These are phyloP conservation scores for Starmerella bacillaris DNA, from an alignment of 805 yeast species.

Conservation along the genomic window DNA sequence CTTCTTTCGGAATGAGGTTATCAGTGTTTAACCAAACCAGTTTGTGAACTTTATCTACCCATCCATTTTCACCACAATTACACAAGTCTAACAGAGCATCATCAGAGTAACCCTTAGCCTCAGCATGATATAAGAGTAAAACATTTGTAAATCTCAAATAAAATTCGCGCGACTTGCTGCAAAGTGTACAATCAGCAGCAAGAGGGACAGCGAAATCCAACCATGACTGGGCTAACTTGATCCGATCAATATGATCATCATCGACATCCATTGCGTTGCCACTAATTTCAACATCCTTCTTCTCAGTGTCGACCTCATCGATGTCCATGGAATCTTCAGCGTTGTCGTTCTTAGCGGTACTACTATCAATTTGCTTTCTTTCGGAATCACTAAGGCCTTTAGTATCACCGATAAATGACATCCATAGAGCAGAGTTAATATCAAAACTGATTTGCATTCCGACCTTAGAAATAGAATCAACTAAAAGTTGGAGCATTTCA, in stretches of 20 bases:
- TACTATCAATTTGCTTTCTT: neutral
- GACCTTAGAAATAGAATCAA: constrained; percentile 3
- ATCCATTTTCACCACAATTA: constrained; percentile 22
- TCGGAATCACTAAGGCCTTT: neutral
- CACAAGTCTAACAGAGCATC: constrained; percentile 23
- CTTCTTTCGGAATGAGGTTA: constrained; percentile 32
- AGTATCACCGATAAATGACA: neutral
- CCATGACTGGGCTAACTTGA: constrained; percentile 7
- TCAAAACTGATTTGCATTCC: constrained; percentile 1
- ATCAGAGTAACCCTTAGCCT: constrained; percentile 31
- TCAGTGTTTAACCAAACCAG: constrained; percentile 52
- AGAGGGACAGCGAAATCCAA: constrained; percentile 2
- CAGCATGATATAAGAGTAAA: constrained; percentile 44
- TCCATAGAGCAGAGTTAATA: constrained; percentile 6
- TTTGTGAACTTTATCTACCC: constrained; percentile 48
- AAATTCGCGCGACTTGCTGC: constrained; percentile 6
- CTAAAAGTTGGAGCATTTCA: constrained; percentile 3
- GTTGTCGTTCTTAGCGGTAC: neutral
- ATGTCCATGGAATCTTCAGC: constrained; percentile 28
- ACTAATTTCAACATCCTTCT: neutral
- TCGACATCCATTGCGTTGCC: constrained; percentile 22
- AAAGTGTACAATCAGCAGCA: constrained; percentile 2
- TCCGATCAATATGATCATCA: constrained; percentile 21
- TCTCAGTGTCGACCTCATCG: neutral
- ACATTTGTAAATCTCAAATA: constrained; percentile 35